phyloP scores from a whole-genome alignment of 2,329 filamentous ascomycete genomes.

The Malbranchea zuffiana region DNA sequence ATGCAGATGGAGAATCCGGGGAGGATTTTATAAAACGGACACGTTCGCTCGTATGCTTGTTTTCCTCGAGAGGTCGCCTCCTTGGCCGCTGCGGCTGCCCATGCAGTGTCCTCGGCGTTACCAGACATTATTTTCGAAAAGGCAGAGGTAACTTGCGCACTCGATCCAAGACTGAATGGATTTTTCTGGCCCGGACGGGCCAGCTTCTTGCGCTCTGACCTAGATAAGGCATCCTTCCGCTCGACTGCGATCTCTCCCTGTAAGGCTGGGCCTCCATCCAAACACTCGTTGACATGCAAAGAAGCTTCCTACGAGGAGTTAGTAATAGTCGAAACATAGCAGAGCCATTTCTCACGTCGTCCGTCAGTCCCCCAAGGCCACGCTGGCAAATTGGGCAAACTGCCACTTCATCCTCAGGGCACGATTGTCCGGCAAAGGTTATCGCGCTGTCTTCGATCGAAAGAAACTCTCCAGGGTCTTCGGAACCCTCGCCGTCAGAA shows the following conservation, averaged over 20 bases:
- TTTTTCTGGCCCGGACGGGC: slow-evolving; percentile 71
- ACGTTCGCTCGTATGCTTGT: slow-evolving; percentile 77
- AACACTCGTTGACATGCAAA: slow-evolving; percentile 80
- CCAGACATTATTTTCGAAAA: slow-evolving; percentile 90
- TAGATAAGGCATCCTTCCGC: slow-evolving; percentile 32
- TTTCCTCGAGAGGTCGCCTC: slow-evolving; percentile 71
- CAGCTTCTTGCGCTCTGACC: slow-evolving; percentile 57
- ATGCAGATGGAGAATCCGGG: slow-evolving; percentile 87
- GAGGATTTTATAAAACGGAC: slow-evolving; percentile 97
- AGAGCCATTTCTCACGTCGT: slow-evolving; percentile 24
- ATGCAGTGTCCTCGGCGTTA: slow-evolving; percentile 81
- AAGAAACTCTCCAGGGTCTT: slow-evolving; percentile 30
- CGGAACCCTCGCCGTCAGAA: slow-evolving; percentile 14
- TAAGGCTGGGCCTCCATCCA: slow-evolving; percentile 67
- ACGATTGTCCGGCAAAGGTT: neutral
- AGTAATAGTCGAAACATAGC: too few species aligned
- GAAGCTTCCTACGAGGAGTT: slow-evolving; percentile 52
- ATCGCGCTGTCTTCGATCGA: neutral
- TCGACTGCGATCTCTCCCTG: slow-evolving; percentile 30
- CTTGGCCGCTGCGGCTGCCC: slow-evolving; percentile 72
- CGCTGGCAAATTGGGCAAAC: slow-evolving; percentile 69
- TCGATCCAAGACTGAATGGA: slow-evolving; percentile 51
- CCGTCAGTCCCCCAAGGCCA: slow-evolving; percentile 48
- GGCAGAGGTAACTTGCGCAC: slow-evolving; percentile 49
- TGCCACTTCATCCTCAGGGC: slow-evolving; percentile 20